Percentiles rank a stretch among this genome's conserved stretches.
Evolutionary conservation across 2,329 filamentous ascomycete species (phyloP).

Genomic region (Verticillium klebahnii): DNA sequence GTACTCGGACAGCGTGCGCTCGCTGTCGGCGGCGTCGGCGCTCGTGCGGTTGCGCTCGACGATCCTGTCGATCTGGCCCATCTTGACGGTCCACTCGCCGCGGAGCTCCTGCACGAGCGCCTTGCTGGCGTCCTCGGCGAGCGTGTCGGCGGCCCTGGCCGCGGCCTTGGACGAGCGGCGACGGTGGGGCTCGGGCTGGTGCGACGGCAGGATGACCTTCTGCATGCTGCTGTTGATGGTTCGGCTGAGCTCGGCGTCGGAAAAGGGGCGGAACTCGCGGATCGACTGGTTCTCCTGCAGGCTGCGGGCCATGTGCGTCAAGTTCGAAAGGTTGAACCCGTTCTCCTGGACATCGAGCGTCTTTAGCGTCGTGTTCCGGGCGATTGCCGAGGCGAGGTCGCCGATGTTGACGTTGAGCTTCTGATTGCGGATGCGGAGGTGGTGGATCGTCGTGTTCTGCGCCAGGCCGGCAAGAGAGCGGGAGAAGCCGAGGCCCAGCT

Average conservation of each 20-base stretch:
- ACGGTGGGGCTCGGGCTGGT: constrained; percentile 1
- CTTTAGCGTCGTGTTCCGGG: constrained; percentile 41
- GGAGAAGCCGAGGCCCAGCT: constrained; percentile 49
- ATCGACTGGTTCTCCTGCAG: constrained; percentile 37
- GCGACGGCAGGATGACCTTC: constrained; percentile 8
- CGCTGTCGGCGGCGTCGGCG: constrained; percentile 4
- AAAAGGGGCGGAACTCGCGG: constrained; percentile 38
- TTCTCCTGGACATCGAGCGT: constrained; percentile 53
- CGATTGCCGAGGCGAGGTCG: constrained; percentile 44
- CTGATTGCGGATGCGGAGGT: constrained; percentile 53
- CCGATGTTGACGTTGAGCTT: constrained; percentile 50
- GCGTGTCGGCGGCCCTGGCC: constrained; percentile 8
- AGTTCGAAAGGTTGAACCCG: constrained; percentile 47
- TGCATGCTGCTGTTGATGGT: constrained; percentile 23
- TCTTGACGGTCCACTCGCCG: constrained; percentile 33
- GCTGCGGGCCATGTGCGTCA: constrained; percentile 40
- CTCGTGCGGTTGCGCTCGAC: constrained; percentile 28
- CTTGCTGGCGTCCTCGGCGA: constrained; percentile 20
- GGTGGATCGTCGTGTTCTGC: constrained; percentile 37
- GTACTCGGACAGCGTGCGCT: constrained; percentile 6
- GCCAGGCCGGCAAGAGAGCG: constrained; percentile 42
- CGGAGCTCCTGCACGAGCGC: constrained; percentile 30
- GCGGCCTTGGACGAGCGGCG: constrained; percentile 3
- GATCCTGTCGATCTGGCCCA: constrained; percentile 25
- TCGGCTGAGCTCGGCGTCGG: constrained; percentile 27